Evolutionary conservation across 2,329 filamentous ascomycete genomes (phyloP).

Genomic region (Penicillium sp.): DNA sequence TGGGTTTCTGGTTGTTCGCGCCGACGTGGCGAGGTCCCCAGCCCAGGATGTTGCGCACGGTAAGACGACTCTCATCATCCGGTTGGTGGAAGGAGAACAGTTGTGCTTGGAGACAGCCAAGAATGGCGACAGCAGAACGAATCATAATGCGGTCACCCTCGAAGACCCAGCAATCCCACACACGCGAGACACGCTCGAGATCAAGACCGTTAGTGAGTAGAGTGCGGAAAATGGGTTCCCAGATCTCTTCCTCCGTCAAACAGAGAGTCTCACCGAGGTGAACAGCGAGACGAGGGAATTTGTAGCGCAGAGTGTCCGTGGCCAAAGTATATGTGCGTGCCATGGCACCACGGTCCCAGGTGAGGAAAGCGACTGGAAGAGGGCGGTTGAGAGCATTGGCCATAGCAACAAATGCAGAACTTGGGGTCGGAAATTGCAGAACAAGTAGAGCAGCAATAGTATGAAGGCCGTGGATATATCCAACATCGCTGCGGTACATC

Average conservation of each 20-base stretch:
- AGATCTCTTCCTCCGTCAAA: slow-evolving; percentile 46
- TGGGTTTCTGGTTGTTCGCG: slow-evolving; percentile 26
- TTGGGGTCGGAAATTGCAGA: slow-evolving; percentile 54
- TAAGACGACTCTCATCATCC: slow-evolving; percentile 38
- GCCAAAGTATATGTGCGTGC: slow-evolving; percentile 57
- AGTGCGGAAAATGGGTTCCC: slow-evolving; percentile 55
- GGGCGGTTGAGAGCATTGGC: slow-evolving; percentile 63
- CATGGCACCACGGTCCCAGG: slow-evolving; percentile 57
- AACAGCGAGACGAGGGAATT: slow-evolving; percentile 54
- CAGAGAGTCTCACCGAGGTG: slow-evolving; percentile 49
- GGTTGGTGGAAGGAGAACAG: slow-evolving; percentile 39
- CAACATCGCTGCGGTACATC: slow-evolving; percentile 63
- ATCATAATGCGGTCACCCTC: slow-evolving; percentile 57
- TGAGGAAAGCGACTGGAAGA: slow-evolving; percentile 61
- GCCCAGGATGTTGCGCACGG: slow-evolving; percentile 35
- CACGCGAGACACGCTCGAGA: slow-evolving; percentile 53
- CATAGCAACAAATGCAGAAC: slow-evolving; percentile 58
- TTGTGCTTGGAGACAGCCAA: slow-evolving; percentile 46
- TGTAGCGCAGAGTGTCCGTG: slow-evolving; percentile 57
- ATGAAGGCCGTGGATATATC: slow-evolving; percentile 60
- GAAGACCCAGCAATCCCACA: slow-evolving; percentile 64
- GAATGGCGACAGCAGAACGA: slow-evolving; percentile 44
- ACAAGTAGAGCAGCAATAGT: slow-evolving; percentile 59
- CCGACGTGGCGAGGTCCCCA: slow-evolving; percentile 39
- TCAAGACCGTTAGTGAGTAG: slow-evolving; percentile 54